These are phyloP conservation scores for Cladosporium sp. DNA, from an alignment of 2,329 filamentous ascomycete genomes.

Conservation along the genomic window DNA sequence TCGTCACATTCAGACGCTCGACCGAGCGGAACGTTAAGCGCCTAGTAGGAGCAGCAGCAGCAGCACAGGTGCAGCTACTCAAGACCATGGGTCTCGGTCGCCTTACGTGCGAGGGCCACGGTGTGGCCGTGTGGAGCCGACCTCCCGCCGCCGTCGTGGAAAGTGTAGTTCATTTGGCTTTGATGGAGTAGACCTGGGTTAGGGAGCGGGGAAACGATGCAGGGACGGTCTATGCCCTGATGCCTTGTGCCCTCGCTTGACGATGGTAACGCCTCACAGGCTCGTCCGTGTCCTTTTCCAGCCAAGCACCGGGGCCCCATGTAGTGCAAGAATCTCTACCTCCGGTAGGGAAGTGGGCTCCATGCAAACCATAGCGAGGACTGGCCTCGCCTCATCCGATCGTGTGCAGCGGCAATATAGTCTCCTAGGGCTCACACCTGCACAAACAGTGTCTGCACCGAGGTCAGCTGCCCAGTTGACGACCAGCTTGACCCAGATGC, in stretches of 20 bases:
- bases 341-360: background rate
- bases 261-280: background rate
- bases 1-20: conserved; percentile 19
- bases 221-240: conserved; percentile 7
- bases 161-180: conserved; percentile 17
- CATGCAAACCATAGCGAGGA: background rate
- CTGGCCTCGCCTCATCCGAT: conserved; percentile 2
- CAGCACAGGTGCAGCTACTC: conserved; percentile 13
- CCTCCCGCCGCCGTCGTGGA: conserved; percentile 4
- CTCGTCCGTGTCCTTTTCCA: conserved; percentile 7
- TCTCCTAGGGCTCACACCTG: conserved; percentile 4
- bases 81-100: conserved; percentile 11
- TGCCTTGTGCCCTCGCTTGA: conserved; percentile 15
- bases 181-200: conserved; percentile 8
- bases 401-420: conserved; percentile 4
- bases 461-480: conserved; percentile 13
- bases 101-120: conserved; percentile 13
- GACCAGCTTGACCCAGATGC: conserved; percentile 9
- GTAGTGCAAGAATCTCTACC: background rate
- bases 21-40: conserved; percentile 19
- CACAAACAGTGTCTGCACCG: background rate
- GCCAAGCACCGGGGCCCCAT: background rate
- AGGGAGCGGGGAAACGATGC: conserved; percentile 16
- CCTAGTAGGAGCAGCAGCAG: conserved; percentile 8
- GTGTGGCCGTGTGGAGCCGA: conserved; percentile 18